Percentiles rank a stretch among this genome's conserved stretches.
phyloP scores from a whole-genome alignment of 1,139 yeast species.

The Casaregolazyma suthepensis region DNA sequence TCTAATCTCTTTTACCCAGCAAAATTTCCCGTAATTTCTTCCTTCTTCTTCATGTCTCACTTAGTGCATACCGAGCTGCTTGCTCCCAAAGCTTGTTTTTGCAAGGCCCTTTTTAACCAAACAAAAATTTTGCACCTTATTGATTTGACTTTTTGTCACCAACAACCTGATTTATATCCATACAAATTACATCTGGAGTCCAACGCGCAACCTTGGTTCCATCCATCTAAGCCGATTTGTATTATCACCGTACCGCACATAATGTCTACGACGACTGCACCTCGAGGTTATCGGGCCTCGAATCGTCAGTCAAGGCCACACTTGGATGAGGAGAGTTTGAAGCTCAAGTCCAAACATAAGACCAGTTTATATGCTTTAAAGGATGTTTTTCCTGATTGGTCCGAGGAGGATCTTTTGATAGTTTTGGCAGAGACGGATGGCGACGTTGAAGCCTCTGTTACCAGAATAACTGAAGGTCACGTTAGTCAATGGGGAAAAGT shows the following conservation, averaged over 20 bases:
- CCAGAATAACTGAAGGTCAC: conserved; percentile 73
- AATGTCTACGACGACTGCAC: conserved; percentile 3
- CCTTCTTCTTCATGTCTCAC: not conserved
- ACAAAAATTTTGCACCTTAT: not conserved
- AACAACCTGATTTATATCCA: not conserved
- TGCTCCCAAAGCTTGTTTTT: not conserved
- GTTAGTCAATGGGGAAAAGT: conserved; percentile 60
- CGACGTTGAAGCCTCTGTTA: conserved; percentile 74
- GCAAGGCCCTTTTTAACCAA: not conserved
- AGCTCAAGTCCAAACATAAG: conserved; percentile 28
- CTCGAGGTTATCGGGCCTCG: conserved; percentile 7
- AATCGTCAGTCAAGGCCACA: conserved; percentile 8
- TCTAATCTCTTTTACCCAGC: not conserved
- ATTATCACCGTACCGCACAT: not conserved
- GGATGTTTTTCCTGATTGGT: conserved; percentile 96
- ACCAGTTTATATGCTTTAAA: conserved; percentile 53
- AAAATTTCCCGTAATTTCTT: not conserved
- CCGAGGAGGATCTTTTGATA: conserved; percentile 71
- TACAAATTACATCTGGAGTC: not conserved
- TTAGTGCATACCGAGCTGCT: not conserved
- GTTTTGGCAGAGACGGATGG: conserved; percentile 67
- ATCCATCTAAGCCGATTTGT: not conserved
- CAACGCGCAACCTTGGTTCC: not conserved
- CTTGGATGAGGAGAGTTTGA: conserved; percentile 34
- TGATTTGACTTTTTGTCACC: not conserved